phyloP scores from a whole-genome alignment of 805 yeast species.

The Cyberlindnera japonica region DNA sequence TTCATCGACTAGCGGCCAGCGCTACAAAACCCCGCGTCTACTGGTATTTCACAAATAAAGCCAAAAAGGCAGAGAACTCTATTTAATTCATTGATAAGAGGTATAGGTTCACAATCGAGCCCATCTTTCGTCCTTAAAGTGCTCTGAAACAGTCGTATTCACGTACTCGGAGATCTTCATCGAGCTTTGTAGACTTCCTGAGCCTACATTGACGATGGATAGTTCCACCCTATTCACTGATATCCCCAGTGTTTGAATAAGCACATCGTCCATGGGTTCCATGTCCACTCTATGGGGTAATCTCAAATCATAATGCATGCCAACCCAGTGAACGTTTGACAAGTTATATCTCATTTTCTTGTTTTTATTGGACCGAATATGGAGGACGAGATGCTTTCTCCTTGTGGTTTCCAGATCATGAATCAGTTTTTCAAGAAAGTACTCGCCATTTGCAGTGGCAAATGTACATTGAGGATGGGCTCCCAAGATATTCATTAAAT shows the following conservation, averaged over 20 bases:
- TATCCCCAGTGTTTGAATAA: background rate
- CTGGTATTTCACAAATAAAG: no score
- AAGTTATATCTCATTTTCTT: conserved; percentile 1
- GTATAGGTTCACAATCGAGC: background rate
- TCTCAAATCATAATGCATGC: conserved; percentile 8
- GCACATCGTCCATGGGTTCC: background rate
- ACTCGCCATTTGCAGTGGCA: background rate
- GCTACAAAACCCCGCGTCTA: no score
- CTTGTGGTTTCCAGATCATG: conserved; percentile 1
- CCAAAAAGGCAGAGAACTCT: no score
- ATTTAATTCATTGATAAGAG: no score
- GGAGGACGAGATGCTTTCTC: background rate
- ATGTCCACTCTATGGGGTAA: conserved; percentile 4
- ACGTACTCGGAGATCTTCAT: background rate
- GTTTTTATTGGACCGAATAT: background rate
- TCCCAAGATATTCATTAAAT: background rate
- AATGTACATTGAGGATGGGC: conserved; percentile 1
- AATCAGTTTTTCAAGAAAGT: background rate
- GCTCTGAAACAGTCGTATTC: background rate
- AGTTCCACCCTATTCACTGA: background rate
- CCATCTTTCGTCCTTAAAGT: background rate
- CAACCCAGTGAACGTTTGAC: conserved; percentile 7
- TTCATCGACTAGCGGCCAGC: no score
- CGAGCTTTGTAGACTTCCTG: background rate
- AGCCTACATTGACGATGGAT: background rate